Percentiles rank a stretch among this genome's conserved stretches.
Conservation (phyloP, 495 filamentous ascomycete genomes). For the Neurospora tetrasperma region DNA sequence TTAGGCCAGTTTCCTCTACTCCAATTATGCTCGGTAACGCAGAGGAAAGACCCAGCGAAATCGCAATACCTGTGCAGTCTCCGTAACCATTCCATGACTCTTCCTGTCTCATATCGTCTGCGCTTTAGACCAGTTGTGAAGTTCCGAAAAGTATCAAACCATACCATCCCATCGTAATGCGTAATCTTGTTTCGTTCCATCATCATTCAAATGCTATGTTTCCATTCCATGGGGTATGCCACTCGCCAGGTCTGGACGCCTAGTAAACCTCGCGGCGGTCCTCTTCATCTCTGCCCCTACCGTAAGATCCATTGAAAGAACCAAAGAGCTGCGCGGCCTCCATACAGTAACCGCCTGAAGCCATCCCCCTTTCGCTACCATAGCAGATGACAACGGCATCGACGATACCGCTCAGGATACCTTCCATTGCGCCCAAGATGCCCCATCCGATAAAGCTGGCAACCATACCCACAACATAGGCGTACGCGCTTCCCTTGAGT, state of each 20-base stretch:
- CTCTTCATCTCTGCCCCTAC: not conserved
- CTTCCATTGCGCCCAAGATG: constrained; percentile 89
- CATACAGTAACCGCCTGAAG: constrained; percentile 66
- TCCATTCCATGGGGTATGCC: not conserved
- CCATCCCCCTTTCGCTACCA: constrained; percentile 70
- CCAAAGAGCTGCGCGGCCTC: constrained; percentile 79
- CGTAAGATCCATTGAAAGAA: not conserved
- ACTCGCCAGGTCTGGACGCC: not conserved
- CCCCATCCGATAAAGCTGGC: constrained; percentile 93
- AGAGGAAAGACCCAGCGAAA: not conserved
- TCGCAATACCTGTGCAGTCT: not conserved
- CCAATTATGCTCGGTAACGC: not conserved
- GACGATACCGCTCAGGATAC: constrained; percentile 80
- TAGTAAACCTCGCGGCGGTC: not conserved
- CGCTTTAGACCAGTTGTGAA: not conserved
- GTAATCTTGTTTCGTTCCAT: not conserved
- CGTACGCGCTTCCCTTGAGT: constrained; percentile 78
- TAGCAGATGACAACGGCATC: constrained; percentile 91
- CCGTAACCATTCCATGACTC: not conserved
- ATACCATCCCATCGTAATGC: not conserved
- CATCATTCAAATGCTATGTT: not conserved
- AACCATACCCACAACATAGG: constrained; percentile 85
- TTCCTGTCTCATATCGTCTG: not conserved
- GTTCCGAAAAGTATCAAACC: not conserved
- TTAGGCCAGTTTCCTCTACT: not conserved